Base-by-base conservation (phyloP, 2,329 filamentous ascomycete species). In the Anthostomella pinea region DNA sequence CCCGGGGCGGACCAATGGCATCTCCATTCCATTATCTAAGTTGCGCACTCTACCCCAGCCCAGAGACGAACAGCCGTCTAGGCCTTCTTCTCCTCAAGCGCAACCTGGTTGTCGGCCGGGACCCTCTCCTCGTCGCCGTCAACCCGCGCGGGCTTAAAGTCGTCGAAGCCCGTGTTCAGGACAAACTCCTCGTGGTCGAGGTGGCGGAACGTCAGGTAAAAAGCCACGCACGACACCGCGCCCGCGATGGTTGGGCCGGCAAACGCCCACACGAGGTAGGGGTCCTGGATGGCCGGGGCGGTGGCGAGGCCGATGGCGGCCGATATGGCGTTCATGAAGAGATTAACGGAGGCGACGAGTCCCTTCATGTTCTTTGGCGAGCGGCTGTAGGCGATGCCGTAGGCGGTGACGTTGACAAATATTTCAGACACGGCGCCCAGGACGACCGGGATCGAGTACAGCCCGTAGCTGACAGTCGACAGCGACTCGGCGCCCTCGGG, bases 281-380 rank as follows among this genome's bases (percentile, higher is more conserved):
- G 71, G 36, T 75, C 72, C 28, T 51, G 54, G 25, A 70, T 67
- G 2, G 57, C 67, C 0, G 67, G 64, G 7, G 65, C 53, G n/a
- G 68, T 41, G 15, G 67, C 63, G 36, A 71, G 79, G n/a, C 81
- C 82, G 32, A 89, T 65, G 22, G 84, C 83, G 19, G 80, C 71
- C 1, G 80, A 79, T 48, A 89, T 70, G 39, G 83, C 84, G 19
- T 71, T 81, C 72, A 79, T 87, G 67, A 85, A 81, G 24, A 87
- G 70, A 55, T 81, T 81, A 52, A 88, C 69, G 14, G 77, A 76
- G 61, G 76, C 72, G 51, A 90, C 83, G n/a, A 89, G 70, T 2
- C 81, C 85, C 48, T 83, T 81, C 85, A 90, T 90, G 67, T 87
- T 88, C 54, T 75, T 78, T 17, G 85, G 85, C 0, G 84, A 83